phyloP scores from a whole-genome alignment of 129 eudicot genomes.

The Escallonia herrerae region DNA sequence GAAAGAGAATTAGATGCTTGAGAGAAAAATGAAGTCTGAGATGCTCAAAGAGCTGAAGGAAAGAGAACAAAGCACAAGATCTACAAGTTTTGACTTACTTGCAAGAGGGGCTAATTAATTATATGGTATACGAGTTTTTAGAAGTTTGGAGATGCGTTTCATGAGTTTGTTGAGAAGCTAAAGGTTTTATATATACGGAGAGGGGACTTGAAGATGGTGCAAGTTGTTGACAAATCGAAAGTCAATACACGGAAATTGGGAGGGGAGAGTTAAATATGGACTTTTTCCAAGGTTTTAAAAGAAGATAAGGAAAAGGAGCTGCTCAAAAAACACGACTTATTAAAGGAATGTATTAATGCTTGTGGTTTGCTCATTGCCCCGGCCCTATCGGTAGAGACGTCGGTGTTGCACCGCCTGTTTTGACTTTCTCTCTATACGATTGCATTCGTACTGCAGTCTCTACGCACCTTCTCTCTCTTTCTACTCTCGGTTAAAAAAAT shows the following conservation, averaged over 20 bases:
- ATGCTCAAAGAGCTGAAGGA: background rate
- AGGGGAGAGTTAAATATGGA: conserved; percentile 9
- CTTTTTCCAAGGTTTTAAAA: conserved; percentile 11
- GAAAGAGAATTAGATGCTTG: background rate
- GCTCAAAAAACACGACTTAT: background rate
- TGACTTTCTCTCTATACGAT: conserved; percentile 4
- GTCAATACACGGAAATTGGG: conserved; percentile 40
- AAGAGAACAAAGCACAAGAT: background rate
- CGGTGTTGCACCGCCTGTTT: conserved; percentile 18
- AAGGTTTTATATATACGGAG: conserved; percentile 17
- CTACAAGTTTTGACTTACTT: conserved; percentile 5
- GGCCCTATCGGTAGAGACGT: background rate
- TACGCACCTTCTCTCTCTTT: too few relatives aligned
- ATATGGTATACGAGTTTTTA: background rate
- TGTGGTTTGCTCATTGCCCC: background rate
- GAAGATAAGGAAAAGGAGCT: background rate
- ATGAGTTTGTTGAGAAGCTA: background rate
- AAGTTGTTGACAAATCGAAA: conserved; percentile 23
- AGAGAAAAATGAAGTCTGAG: background rate
- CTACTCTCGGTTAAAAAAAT: too few relatives aligned
- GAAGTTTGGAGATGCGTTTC: background rate
- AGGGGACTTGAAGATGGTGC: conserved; percentile 9
- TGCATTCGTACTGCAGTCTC: background rate
- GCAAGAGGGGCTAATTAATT: conserved; percentile 3
- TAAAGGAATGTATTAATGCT: background rate